These are phyloP conservation scores for Carex kokanica DNA, from an alignment of 176 grass and related monocot genomes.

Conservation along the genomic window DNA sequence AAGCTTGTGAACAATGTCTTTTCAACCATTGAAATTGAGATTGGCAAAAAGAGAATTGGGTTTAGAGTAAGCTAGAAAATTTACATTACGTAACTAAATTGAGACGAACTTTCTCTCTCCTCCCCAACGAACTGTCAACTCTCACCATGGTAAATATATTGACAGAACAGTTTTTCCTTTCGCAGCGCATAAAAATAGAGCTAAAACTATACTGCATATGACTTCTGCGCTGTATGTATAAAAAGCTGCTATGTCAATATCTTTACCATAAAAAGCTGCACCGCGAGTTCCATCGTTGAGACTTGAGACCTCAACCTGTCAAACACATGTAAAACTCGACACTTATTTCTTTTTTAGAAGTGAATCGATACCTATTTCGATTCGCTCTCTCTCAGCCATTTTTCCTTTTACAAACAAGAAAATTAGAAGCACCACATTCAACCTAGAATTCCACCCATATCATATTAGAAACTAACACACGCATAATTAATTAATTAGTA, in stretches of 20 bases:
- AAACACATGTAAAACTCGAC: neutral
- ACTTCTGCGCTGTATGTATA: too few relatives aligned
- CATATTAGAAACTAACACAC: neutral
- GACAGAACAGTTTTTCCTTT: too few relatives aligned
- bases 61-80: neutral
- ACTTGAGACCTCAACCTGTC: neutral
- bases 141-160: too few relatives aligned
- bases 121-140: conserved; percentile 25
- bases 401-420: neutral
- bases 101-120: neutral
- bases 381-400: neutral
- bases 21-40: neutral
- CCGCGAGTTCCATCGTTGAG: conserved; percentile 1
- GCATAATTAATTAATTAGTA: neutral
- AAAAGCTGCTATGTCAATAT: too few relatives aligned
- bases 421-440: neutral
- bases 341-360: too few relatives aligned
- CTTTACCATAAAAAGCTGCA: neutral
- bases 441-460: neutral
- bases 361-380: neutral
- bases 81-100: neutral
- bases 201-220: too few relatives aligned
- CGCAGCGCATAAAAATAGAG: too few relatives aligned
- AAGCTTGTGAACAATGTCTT: neutral
- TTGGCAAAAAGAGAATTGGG: neutral